Evolutionary conservation across 805 yeast genomes (phyloP).

Genomic region (Kodamaea restingae): DNA sequence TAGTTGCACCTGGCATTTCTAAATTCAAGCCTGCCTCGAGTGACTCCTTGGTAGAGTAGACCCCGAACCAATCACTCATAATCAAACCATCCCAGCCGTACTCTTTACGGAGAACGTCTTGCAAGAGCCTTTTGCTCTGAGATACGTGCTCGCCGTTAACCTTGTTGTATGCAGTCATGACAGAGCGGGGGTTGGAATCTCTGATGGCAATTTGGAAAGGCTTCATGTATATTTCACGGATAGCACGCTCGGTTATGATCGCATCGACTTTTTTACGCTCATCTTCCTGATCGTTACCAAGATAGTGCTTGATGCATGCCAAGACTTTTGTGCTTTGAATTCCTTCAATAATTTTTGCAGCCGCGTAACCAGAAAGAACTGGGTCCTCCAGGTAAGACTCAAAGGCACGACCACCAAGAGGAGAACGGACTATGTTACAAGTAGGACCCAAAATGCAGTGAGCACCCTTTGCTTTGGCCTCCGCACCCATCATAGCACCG

Average conservation of each 20-base stretch:
- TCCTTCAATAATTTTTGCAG: conserved; percentile 51
- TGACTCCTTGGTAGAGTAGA: conserved; percentile 44
- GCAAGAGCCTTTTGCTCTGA: conserved; percentile 40
- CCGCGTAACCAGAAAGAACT: conserved; percentile 39
- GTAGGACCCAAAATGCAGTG: conserved; percentile 48
- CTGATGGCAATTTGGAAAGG: conserved; percentile 61
- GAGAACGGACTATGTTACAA: conserved; percentile 52
- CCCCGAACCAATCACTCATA: conserved; percentile 67
- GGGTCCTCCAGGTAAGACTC: conserved; percentile 66
- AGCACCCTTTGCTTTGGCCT: conserved; percentile 52
- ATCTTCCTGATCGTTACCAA: conserved; percentile 60
- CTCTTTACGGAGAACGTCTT: conserved; percentile 48
- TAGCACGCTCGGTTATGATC: conserved; percentile 53
- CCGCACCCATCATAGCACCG: conserved; percentile 51
- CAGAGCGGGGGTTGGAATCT: conserved; percentile 47
- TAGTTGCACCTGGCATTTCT: conserved; percentile 65
- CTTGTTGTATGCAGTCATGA: conserved; percentile 64
- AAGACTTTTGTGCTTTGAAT: conserved; percentile 48
- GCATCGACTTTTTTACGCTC: conserved; percentile 48
- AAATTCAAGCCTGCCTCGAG: conserved; percentile 56
- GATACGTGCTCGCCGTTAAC: conserved; percentile 59
- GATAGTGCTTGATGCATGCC: conserved; percentile 61
- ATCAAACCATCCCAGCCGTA: conserved; percentile 55
- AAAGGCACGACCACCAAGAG: conserved; percentile 60
- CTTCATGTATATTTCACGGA: conserved; percentile 59